These are phyloP conservation scores for Dothideomycetes sp. DNA, from an alignment of 2,329 filamentous ascomycete species.

Conservation along the genomic window DNA sequence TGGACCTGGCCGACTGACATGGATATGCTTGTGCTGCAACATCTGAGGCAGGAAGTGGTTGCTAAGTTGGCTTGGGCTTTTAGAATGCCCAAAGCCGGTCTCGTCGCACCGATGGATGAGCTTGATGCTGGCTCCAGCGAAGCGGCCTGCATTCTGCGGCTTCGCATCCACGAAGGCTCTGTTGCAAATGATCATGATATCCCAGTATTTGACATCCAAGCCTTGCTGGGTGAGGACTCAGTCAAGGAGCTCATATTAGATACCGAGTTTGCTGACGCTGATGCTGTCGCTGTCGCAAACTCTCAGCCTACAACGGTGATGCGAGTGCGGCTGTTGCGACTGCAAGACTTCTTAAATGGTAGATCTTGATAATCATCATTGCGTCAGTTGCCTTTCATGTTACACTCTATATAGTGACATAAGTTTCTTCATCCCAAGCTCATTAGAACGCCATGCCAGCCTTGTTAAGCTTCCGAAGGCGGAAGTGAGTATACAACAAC, in stretches of 20 bases:
- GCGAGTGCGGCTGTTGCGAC: neutral
- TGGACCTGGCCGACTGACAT: conserved; percentile 38
- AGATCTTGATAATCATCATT: neutral
- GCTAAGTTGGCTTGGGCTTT: conserved; percentile 33
- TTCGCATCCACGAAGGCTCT: neutral
- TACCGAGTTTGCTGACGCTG: conserved; percentile 1
- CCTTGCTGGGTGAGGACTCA: neutral
- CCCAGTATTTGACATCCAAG: neutral
- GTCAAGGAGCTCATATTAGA: neutral
- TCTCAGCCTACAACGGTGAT: conserved; percentile 1
- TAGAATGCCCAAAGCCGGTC: neutral
- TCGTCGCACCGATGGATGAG: neutral
- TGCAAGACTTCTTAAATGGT: neutral
- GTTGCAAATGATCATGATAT: neutral
- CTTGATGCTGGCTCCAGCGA: neutral
- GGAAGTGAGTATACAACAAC: too few species aligned
- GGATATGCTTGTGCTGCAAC: conserved; percentile 39
- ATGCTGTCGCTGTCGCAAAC: neutral
- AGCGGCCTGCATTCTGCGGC: neutral
- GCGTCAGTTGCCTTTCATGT: too few species aligned
- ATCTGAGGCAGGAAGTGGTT: conserved; percentile 38
- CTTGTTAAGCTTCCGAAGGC: too few species aligned
- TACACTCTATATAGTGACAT: neutral
- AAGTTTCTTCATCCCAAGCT: neutral
- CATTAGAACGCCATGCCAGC: too few species aligned